Percentiles rank a stretch among this genome's conserved stretches.
phyloP scores from a whole-genome alignment of 2,329 filamentous ascomycete species.

The Graphilbum fragrans region DNA sequence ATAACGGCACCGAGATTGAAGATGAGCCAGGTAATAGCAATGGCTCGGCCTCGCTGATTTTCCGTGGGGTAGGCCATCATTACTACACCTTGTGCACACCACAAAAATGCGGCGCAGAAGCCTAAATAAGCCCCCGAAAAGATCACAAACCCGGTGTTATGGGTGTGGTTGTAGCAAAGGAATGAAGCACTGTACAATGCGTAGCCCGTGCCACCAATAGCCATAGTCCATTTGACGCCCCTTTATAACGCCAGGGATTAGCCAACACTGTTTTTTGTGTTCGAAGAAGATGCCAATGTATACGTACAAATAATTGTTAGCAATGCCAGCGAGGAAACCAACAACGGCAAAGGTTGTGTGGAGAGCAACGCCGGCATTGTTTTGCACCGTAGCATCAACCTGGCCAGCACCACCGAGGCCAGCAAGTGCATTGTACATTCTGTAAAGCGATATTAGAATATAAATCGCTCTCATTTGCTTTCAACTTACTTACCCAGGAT shows the following conservation, averaged over 20 bases:
- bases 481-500: conserved; percentile 5
- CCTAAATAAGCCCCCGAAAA: conserved; percentile 65
- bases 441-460: conserved; percentile 43
- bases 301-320: conserved; percentile 46
- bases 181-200: conserved; percentile 57
- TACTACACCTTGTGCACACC: conserved; percentile 66
- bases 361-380: conserved; percentile 56
- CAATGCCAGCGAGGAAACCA: conserved; percentile 46
- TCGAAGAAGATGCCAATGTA: neutral
- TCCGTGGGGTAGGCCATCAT: conserved; percentile 45
- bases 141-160: conserved; percentile 54
- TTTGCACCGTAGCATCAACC: conserved; percentile 37
- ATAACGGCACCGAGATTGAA: conserved; percentile 2
- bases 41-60: conserved; percentile 1
- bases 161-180: conserved; percentile 53
- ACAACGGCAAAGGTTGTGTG: conserved; percentile 45
- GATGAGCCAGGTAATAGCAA: conserved; percentile 2
- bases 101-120: conserved; percentile 61
- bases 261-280: neutral
- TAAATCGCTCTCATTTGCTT: neutral
- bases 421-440: conserved; percentile 52
- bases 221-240: conserved; percentile 52
- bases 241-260: conserved; percentile 25
- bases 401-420: conserved; percentile 25
- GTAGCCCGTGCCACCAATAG: conserved; percentile 57